These are phyloP conservation scores for Coffea canephora DNA, from an alignment of 257 asterid genomes.

Conservation along the genomic window DNA sequence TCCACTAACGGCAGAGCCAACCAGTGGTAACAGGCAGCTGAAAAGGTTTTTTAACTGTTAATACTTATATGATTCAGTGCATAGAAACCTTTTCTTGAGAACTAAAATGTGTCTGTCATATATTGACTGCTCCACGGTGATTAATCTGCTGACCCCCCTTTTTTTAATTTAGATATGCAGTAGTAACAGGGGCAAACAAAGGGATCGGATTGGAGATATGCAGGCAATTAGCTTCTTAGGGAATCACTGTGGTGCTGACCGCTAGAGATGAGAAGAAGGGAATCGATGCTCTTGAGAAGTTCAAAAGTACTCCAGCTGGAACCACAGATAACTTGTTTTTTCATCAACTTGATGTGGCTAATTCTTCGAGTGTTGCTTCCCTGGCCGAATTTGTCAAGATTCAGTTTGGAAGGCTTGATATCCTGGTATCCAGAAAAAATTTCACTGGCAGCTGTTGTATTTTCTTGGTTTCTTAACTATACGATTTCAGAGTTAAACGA, in stretches of 20 bases:
- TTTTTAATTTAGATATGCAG: no score
- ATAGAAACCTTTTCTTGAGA: no score
- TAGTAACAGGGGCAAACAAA: no score
- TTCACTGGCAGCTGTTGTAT: not conserved
- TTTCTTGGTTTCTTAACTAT: no score
- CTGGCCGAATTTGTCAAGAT: slow-evolving; percentile 26
- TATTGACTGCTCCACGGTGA: no score
- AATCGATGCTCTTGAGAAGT: slow-evolving; percentile 33
- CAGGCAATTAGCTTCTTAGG: slow-evolving; percentile 36
- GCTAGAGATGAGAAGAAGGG: slow-evolving; percentile 16
- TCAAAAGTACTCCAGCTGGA: slow-evolving; percentile 16
- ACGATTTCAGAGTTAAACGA: no score
- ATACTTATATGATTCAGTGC: no score
- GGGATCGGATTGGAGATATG: slow-evolving; percentile 34
- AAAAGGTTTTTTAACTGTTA: no score
- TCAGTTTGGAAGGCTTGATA: slow-evolving; percentile 41
- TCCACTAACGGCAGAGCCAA: no score
- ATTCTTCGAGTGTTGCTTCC: slow-evolving; percentile 25
- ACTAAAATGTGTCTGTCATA: no score
- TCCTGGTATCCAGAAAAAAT: slow-evolving; percentile 27
- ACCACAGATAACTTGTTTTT: slow-evolving; percentile 28
- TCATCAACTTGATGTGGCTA: slow-evolving; percentile 43
- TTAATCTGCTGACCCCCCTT: no score
- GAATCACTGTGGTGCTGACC: slow-evolving; percentile 32
- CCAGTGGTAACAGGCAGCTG: no score